Conservation (phyloP, 148 eudicot genomes). For the Heliosperma pusillum region DNA sequence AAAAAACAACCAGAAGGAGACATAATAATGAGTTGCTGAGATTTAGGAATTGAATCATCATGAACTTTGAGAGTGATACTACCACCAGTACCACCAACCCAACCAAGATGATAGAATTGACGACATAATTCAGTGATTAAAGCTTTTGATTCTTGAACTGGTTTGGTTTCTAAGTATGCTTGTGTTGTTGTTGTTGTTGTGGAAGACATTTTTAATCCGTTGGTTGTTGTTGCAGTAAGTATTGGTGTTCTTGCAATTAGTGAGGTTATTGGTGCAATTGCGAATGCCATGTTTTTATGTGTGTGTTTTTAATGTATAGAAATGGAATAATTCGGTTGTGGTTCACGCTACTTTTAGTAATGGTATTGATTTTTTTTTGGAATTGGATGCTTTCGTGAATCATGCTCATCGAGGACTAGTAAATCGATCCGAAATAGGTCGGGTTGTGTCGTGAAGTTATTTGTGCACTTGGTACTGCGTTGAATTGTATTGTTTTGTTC, state of each 20-base stretch:
- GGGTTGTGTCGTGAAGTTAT: too few relatives aligned
- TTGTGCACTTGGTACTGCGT: too few relatives aligned
- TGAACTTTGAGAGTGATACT: conserved; percentile 93
- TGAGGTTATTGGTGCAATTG: conserved; percentile 32
- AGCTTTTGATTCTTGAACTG: conserved; percentile 59
- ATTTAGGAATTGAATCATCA: conserved; percentile 68
- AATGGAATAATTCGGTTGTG: not conserved
- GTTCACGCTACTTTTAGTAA: not conserved
- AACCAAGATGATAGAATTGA: conserved; percentile 80
- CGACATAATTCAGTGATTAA: conserved; percentile 85
- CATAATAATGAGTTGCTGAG: conserved; percentile 84
- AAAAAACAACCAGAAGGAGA: conserved; percentile 67
- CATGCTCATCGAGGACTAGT: not conserved
- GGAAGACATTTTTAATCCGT: conserved; percentile 37
- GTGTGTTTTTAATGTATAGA: not conserved
- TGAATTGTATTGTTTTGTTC: too few relatives aligned
- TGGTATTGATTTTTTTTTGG: not conserved
- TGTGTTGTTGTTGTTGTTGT: conserved; percentile 35
- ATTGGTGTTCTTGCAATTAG: conserved; percentile 16
- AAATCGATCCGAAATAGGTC: too few relatives aligned
- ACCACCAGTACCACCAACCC: conserved; percentile 99
- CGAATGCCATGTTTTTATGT: conserved; percentile 21
- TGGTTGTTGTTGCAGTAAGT: not conserved
- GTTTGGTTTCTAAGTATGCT: conserved; percentile 62
- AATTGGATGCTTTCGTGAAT: not conserved